Evolutionary conservation across 2,329 filamentous ascomycete genomes (phyloP).

Genomic region (Colletotrichum chlorophyti): DNA sequence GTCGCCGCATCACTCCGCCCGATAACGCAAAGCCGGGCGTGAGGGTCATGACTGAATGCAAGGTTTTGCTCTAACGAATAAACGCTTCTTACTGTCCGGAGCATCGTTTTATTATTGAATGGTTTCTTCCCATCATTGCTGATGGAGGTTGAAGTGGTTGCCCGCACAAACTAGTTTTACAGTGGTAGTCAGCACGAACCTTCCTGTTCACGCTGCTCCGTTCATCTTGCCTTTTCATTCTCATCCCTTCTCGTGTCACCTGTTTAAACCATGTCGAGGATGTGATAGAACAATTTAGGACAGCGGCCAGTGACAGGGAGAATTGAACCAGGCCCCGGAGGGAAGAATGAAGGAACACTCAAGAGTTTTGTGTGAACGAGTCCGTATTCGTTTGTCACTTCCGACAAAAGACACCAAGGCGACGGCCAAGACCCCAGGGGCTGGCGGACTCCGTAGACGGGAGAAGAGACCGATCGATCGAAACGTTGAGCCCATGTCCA

Average conservation of each 20-base stretch:
- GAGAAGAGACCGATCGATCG: slow-evolving; percentile 24
- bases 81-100: too few species aligned
- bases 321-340: not conserved
- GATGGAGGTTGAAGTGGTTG: slow-evolving; percentile 1
- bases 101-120: too few species aligned
- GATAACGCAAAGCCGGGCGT: not conserved
- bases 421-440: slow-evolving; percentile 7
- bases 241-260: slow-evolving; percentile 17
- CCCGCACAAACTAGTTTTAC: slow-evolving; percentile 6
- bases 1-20: not conserved
- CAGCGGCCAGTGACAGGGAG: not conserved
- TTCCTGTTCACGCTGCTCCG: slow-evolving; percentile 15
- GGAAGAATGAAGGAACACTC: too few species aligned
- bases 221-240: slow-evolving; percentile 23
- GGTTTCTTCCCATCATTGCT: not conserved
- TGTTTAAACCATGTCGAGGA: slow-evolving; percentile 20
- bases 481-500: slow-evolving; percentile 12
- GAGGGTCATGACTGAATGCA: too few species aligned
- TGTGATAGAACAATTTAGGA: slow-evolving; percentile 12
- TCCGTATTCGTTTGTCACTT: too few species aligned
- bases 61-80: too few species aligned
- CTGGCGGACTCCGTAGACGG: slow-evolving; percentile 5
- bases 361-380: too few species aligned
- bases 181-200: not conserved
- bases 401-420: slow-evolving; percentile 1